Conservation (phyloP, 306 rosid genomes). For the Clitoria ternatea region DNA sequence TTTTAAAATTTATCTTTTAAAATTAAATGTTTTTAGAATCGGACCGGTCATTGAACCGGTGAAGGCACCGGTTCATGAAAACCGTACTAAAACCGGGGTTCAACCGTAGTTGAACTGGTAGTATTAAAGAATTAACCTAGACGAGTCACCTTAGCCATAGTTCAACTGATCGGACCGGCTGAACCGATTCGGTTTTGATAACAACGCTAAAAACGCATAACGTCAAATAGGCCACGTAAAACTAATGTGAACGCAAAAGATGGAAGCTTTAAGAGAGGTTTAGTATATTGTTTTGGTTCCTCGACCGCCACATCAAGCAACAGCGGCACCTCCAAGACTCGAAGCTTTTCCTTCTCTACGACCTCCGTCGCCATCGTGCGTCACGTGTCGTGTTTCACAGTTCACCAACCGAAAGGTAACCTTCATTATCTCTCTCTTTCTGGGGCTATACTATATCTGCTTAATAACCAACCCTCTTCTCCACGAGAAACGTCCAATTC, state of each 20-base stretch:
- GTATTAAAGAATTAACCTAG: too few relatives aligned
- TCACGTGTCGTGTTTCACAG: not conserved
- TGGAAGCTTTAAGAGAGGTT: slow-evolving; percentile 33
- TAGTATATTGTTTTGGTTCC: not conserved
- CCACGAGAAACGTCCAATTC: not conserved
- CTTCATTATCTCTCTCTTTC: not conserved
- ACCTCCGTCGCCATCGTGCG: slow-evolving; percentile 14
- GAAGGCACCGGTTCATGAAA: too few relatives aligned
- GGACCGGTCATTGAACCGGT: too few relatives aligned
- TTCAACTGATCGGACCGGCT: too few relatives aligned
- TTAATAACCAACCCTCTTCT: not conserved
- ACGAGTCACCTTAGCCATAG: too few relatives aligned
- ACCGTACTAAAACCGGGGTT: too few relatives aligned
- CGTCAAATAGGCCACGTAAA: too few relatives aligned
- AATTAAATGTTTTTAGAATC: too few relatives aligned
- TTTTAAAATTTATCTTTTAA: too few relatives aligned
- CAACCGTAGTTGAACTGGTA: too few relatives aligned
- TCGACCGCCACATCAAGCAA: not conserved
- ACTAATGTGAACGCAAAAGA: not conserved
- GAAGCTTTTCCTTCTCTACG: slow-evolving; percentile 27
- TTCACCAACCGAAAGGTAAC: not conserved
- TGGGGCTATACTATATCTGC: not conserved
- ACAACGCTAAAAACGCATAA: too few relatives aligned
- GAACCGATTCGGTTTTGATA: too few relatives aligned
- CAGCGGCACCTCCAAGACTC: not conserved